Conservation (phyloP, 2,329 filamentous ascomycete genomes). For the Diaporthe australafricana region DNA sequence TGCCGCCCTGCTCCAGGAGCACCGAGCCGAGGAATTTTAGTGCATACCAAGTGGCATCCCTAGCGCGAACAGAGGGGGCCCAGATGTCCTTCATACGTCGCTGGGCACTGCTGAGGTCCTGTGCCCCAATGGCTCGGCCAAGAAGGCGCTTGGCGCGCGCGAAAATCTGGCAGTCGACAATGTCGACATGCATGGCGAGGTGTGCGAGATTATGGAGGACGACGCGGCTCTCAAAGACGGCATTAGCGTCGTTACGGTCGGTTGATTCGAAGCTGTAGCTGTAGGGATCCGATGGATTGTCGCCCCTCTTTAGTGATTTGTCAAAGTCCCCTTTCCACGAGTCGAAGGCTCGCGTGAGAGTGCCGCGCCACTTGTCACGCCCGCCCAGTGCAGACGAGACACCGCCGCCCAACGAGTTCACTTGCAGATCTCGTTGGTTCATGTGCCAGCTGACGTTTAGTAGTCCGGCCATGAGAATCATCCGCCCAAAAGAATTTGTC, state of each 20-base stretch:
- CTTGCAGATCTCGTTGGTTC: constrained; percentile 94
- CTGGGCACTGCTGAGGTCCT: constrained; percentile 83
- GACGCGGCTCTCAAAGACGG: constrained; percentile 86
- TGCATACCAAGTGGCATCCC: constrained; percentile 93
- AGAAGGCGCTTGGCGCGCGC: constrained; percentile 87
- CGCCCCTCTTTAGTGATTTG: constrained; percentile 76
- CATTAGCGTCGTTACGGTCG: constrained; percentile 72
- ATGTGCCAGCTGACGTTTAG: constrained; percentile 97
- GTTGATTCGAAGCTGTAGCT: constrained; percentile 60
- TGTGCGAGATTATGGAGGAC: constrained; percentile 94
- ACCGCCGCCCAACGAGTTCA: constrained; percentile 80
- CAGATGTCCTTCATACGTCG: constrained; percentile 88
- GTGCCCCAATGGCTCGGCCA: constrained; percentile 83
- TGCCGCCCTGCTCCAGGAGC: constrained; percentile 66
- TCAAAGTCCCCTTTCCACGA: constrained; percentile 95
- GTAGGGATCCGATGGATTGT: constrained; percentile 64
- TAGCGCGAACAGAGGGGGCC: constrained; percentile 88
- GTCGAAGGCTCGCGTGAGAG: constrained; percentile 89
- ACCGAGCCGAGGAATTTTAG: constrained; percentile 90
- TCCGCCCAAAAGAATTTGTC: constrained; percentile 93
- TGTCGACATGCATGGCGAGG: constrained; percentile 97
- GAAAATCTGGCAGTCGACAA: constrained; percentile 97
- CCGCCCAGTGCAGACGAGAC: constrained; percentile 84
- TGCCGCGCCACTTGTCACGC: constrained; percentile 89
- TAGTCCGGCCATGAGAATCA: constrained; percentile 92